phyloP scores from a whole-genome alignment of 108 stramenopile species.

The Discostella stelligeroides region DNA sequence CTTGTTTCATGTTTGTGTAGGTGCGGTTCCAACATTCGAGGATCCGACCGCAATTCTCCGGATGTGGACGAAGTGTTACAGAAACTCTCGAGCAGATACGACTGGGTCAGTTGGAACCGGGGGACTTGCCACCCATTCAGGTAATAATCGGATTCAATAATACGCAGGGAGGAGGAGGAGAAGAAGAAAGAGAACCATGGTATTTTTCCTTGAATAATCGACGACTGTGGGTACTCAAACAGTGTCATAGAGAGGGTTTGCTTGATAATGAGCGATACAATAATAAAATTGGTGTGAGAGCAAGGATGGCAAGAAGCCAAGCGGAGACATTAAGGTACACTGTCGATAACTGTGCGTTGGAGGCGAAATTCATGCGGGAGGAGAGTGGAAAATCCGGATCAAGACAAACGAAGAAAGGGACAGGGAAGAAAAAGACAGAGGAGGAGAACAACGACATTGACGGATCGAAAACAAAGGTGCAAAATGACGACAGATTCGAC shows the following conservation, averaged over 20 bases:
- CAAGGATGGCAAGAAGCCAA: slow-evolving; percentile 65
- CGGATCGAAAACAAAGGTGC: too few species aligned
- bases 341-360: slow-evolving; percentile 74
- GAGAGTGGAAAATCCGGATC: not conserved
- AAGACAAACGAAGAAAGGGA: not conserved
- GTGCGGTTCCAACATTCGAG: slow-evolving; percentile 90
- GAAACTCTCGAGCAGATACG: slow-evolving; percentile 82
- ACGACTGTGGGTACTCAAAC: slow-evolving; percentile 90
- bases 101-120: slow-evolving; percentile 51
- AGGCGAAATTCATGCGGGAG: slow-evolving; percentile 67
- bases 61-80: slow-evolving; percentile 84
- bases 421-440: not conserved
- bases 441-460: too few species aligned
- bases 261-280: slow-evolving; percentile 37
- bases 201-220: slow-evolving; percentile 94
- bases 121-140: slow-evolving; percentile 79
- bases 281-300: slow-evolving; percentile 63
- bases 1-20: not conserved
- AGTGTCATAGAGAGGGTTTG: slow-evolving; percentile 75
- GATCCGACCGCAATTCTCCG: slow-evolving; percentile 87
- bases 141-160: slow-evolving; percentile 73
- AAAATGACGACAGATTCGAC: too few species aligned
- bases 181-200: slow-evolving; percentile 67
- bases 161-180: too few species aligned
- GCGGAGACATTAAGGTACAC: slow-evolving; percentile 68